Conservation (phyloP, 164 flowering plant genomes). For the Tetrastigma voinierianum region DNA sequence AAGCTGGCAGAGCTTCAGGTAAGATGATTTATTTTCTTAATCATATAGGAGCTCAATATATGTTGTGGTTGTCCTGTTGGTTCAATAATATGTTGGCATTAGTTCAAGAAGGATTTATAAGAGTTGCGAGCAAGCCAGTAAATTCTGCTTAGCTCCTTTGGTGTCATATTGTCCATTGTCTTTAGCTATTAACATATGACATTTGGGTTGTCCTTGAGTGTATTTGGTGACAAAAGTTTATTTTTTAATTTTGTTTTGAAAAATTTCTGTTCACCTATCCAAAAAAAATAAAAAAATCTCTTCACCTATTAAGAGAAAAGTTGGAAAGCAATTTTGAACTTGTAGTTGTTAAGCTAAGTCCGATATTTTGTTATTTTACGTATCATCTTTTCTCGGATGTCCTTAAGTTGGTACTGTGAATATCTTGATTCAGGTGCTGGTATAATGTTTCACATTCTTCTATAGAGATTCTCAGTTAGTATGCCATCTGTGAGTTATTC, state of each 20-base stretch:
- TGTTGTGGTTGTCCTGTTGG: not conserved
- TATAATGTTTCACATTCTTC: constrained; percentile 56
- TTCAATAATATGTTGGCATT: not conserved
- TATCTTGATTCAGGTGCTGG: constrained; percentile 72
- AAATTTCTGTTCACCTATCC: too few relatives aligned
- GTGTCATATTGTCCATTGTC: too few relatives aligned
- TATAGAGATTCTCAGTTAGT: constrained; percentile 49
- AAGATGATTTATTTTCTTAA: constrained; percentile 3
- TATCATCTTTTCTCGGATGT: constrained; percentile 10
- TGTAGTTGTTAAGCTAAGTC: not conserved
- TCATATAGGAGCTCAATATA: not conserved
- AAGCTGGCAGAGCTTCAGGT: constrained; percentile 93
- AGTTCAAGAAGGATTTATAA: not conserved
- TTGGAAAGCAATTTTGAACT: not conserved
- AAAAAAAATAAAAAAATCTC: too few relatives aligned
- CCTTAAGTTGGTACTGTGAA: constrained; percentile 42
- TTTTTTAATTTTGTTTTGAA: too few relatives aligned
- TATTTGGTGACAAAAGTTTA: too few relatives aligned
- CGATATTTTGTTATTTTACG: constrained; percentile 7
- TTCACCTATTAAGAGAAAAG: too few relatives aligned
- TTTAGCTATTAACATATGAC: too few relatives aligned
- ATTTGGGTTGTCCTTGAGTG: too few relatives aligned
- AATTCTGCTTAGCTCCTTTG: too few relatives aligned
- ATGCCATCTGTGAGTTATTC: constrained; percentile 57
- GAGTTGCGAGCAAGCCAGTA: too few relatives aligned